These are phyloP conservation scores for Globisporangium paroecandrum DNA, from an alignment of 352 stramenopile genomes.

Conservation along the genomic window DNA sequence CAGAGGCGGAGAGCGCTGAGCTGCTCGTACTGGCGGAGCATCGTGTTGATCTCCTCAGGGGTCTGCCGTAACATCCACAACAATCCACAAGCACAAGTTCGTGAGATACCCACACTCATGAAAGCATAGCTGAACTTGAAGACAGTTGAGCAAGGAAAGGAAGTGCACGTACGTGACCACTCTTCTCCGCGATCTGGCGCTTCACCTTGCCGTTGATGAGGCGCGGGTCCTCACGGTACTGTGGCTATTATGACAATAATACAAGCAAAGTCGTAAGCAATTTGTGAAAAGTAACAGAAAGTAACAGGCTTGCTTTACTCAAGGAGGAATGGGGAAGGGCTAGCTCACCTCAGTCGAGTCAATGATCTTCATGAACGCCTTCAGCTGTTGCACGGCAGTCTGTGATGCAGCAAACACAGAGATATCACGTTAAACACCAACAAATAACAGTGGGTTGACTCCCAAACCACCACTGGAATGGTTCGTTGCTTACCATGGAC, in stretches of 20 bases:
- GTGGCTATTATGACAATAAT: conserved; percentile 28
- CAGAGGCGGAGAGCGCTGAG: conserved; percentile 68
- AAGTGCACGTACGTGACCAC: conserved; percentile 50
- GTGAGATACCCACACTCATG: neutral
- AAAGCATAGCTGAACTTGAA: neutral
- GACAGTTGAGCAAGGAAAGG: neutral
- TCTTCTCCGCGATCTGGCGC: conserved; percentile 79
- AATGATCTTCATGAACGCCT: conserved; percentile 75
- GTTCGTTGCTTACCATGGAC: conserved; percentile 48
- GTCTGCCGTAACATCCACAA: conserved; percentile 29
- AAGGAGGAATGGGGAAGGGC: neutral
- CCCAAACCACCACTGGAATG: neutral
- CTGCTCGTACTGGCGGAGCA: conserved; percentile 84
- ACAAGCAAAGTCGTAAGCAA: neutral
- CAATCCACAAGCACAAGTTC: neutral
- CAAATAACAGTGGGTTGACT: neutral
- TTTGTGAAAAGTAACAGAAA: neutral
- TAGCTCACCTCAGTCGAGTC: conserved; percentile 65
- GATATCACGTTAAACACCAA: neutral
- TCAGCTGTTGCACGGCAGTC: conserved; percentile 84
- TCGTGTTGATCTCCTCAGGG: conserved; percentile 84
- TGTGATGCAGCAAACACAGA: conserved; percentile 16
- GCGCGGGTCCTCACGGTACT: conserved; percentile 64
- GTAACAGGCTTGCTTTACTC: neutral
- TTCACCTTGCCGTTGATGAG: conserved; percentile 85